Base-by-base conservation (phyloP, 495 filamentous ascomycete genomes). In the Trichocladium uniseriatum region DNA sequence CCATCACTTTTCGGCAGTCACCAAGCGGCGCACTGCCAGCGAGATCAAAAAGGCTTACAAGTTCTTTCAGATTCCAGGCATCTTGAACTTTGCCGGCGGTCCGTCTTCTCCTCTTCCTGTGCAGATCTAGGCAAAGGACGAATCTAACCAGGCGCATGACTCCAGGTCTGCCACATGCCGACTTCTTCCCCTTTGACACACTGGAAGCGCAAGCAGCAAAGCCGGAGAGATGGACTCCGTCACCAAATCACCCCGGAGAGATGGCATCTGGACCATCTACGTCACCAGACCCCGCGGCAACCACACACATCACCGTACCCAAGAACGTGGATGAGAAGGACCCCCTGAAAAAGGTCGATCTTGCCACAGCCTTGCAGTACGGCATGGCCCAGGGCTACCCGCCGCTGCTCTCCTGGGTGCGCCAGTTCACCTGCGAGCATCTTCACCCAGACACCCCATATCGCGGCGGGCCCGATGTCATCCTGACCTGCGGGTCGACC, bases 31-130 rank as follows among this genome's bases (percentile, higher is more conserved):
- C 11, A 46, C 63, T 4, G 65, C 77, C 8, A 92, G 80, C 59
- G 65, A 59, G 27, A 74, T 94, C 54, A 95, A 95, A 66, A 49
- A 68, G 28, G 84, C 89, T 57, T 95, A 95, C 66, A 90, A 87
- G 58, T 92, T 86, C 60, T 94, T 91, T 53, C 16, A 58, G 18
- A 87, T 90, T 45, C 87, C 89, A 0, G 81, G 81, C 19, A 89
- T 95, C 56, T 77, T 75, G 11, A 94, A 96, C 63, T 62, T 95
- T n/a, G 87, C 90, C 29, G 90, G 89, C 54, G 89, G 90, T 90
- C 67, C 24, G 77, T 72, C 34, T 43, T 44, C 14, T 32, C 9
- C 5, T 43, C 11, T n/a, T n/a, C 18, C 31, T 40, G n/a, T n/a
- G n/a, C n/a, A n/a, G n/a, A 49, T 28, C 32, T 5, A 20, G n/a